Base-by-base conservation (phyloP, 2,329 filamentous ascomycete genomes). In the Calcarisporium arbuscula region DNA sequence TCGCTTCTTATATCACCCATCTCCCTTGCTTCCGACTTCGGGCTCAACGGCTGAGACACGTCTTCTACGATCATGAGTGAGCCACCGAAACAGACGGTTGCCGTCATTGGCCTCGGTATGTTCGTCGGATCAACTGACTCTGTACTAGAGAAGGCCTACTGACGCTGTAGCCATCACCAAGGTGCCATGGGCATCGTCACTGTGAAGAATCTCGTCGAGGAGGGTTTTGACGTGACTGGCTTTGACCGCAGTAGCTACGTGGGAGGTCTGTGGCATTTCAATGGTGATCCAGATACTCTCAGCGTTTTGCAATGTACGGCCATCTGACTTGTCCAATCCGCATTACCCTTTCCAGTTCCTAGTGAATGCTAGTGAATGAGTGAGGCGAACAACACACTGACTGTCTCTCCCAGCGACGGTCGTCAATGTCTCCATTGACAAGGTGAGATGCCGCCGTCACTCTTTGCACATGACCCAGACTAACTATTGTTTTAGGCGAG, bases 221-320 rank as follows among this genome's bases (percentile, higher is more conserved):
- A 65, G 46, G 62, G 64, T 8, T 69, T 67, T 33, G 46, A 65
- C 8, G 64, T 58, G 5, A 53, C 57, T 2, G 65, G 57, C 3
- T 68, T 68, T 29, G 67, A 70, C 30, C 50, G 56, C 19, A 61
- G 60, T 35, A 38, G 46, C 28, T 58, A 57, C 35, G 45, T 66
- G 14, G 65, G 65, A 8, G 65, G 65, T 1, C 44, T 69, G 1
- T 69, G 65, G 64, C 53, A 57, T 14, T 65, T 56, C 38, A 62
- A 53, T 9, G 49, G 53, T 4, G 48, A 60, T 16, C 38, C 56
- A 34, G 48, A 55, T 22, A 62, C 59, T 40, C 51, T 40, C 38
- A 50, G 47, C 16, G 56, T 60, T 15, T 54, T 64, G 12, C 43
- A 50, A 28, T 54, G 51, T 55, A 47, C 47, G 44, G 12, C 8